phyloP scores from a whole-genome alignment of 2,329 filamentous ascomycete species.

The Cucurbitaria berberidis region DNA sequence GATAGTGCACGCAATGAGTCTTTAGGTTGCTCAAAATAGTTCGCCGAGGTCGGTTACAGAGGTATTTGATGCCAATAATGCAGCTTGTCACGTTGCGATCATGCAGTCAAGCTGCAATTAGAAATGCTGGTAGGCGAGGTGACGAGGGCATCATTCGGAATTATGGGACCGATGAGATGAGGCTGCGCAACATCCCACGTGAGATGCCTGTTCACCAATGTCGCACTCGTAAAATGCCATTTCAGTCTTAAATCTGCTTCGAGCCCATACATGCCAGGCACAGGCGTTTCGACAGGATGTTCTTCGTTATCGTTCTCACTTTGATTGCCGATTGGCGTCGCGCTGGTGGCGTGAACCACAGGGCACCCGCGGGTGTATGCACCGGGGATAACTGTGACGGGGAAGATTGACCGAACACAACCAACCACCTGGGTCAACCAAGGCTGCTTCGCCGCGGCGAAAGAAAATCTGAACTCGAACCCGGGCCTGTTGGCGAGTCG shows the following conservation, averaged over 20 bases:
- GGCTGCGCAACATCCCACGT: background rate
- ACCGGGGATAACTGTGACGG: slow-evolving; percentile 10
- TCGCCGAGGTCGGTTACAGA: slow-evolving; percentile 3
- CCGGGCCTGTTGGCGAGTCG: background rate
- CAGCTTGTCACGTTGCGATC: slow-evolving; percentile 1
- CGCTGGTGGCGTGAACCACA: background rate
- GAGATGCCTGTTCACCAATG: background rate
- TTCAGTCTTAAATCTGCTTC: background rate
- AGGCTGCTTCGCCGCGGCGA: background rate
- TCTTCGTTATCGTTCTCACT: slow-evolving; percentile 1
- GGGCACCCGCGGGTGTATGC: slow-evolving; percentile 6
- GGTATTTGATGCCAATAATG: background rate
- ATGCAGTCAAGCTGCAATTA: slow-evolving; percentile 2
- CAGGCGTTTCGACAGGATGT: slow-evolving; percentile 2
- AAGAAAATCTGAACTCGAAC: background rate
- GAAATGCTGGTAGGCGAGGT: background rate
- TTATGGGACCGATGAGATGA: background rate
- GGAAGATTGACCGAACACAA: slow-evolving; percentile 2
- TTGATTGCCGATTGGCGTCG: slow-evolving; percentile 5
- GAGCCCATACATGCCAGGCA: no score
- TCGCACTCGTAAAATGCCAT: background rate
- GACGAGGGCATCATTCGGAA: background rate
- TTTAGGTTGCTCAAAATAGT: background rate
- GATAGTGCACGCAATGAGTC: background rate
- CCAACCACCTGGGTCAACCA: background rate